Base-by-base conservation (phyloP, 2,329 filamentous ascomycete species). In the Sporothrix inflata region DNA sequence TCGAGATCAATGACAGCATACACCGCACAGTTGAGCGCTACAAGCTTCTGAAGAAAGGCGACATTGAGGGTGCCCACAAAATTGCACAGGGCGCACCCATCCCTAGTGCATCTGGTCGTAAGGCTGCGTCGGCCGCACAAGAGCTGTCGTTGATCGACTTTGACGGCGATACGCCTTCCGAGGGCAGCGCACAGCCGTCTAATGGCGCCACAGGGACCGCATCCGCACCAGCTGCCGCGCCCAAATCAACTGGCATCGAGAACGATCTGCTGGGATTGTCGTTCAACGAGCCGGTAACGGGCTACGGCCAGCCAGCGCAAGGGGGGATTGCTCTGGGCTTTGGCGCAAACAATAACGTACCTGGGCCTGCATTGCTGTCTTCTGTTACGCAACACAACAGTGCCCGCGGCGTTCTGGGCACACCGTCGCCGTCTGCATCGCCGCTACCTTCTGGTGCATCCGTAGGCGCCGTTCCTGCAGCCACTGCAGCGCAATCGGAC, bases 1-100 rank as follows among this genome's bases (percentile, higher is more conserved):
- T 99, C 71, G 94, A 98, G 80, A 98, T 99, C 79, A 99, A 99
- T 80, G 96, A 99, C 82, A 98, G 94, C 83, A 99, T 99, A 88
- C 93, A 98, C 80, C 90, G 95, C 74, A 99, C 96, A 1, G 93
- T 98, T 71, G 94, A 98, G 82, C 87, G 96, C 75, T 99, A 98
- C 82, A 97, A 94, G 85, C 84, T 98, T 71, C 90, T 98, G 82
- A 99, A 97, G 85, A 97, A 96, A 84, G 96, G 96, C 27, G 94
- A 99, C 78, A 81, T 97, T 60, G 93, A 94, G 76, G 94, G 85
- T 12, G 94, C 96, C 19, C 89, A 91, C 75, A 93, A 90, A 80
- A 92, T 98, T 76, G 93, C 94, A 7, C 91, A 92, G 78, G 94
- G 94, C 38, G 94, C 92, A 16, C 86, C 85, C 7, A 74, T 81